phyloP scores from a whole-genome alignment of 441 rosid genomes.

The Populus tomentosa region DNA sequence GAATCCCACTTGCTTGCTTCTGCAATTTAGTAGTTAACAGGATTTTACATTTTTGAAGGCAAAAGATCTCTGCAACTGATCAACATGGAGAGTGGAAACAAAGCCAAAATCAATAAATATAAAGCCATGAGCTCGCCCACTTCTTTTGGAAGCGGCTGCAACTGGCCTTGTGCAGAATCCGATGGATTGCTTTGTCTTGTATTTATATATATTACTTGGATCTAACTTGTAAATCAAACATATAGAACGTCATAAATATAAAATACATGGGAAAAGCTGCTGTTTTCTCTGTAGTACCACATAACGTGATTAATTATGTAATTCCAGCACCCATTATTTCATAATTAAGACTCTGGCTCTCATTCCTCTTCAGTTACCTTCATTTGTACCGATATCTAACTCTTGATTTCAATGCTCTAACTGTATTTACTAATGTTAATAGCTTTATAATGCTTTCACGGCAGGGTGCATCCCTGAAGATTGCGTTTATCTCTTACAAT shows the following conservation, averaged over 20 bases:
- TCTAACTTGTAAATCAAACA: background rate
- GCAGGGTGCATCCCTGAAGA: background rate
- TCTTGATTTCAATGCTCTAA: too few species aligned
- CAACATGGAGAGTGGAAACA: background rate
- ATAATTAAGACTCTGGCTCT: background rate
- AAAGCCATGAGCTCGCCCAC: background rate
- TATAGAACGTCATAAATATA: too few species aligned
- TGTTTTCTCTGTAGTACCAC: background rate
- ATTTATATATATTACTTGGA: background rate
- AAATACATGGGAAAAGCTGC: background rate
- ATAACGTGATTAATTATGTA: background rate
- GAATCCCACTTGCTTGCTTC: background rate
- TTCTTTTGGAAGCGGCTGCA: background rate
- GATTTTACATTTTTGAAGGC: constrained; percentile 9
- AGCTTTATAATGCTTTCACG: too few species aligned
- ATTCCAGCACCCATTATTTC: background rate
- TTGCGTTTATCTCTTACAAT: background rate
- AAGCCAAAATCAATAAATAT: background rate
- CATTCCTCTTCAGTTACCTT: background rate
- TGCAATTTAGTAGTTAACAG: background rate
- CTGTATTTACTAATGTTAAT: too few species aligned
- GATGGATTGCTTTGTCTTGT: background rate
- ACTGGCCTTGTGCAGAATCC: background rate
- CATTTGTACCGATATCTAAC: background rate
- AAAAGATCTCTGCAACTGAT: background rate